Base-by-base conservation (phyloP, 164 flowering plant species). In the Litsea cubeba region DNA sequence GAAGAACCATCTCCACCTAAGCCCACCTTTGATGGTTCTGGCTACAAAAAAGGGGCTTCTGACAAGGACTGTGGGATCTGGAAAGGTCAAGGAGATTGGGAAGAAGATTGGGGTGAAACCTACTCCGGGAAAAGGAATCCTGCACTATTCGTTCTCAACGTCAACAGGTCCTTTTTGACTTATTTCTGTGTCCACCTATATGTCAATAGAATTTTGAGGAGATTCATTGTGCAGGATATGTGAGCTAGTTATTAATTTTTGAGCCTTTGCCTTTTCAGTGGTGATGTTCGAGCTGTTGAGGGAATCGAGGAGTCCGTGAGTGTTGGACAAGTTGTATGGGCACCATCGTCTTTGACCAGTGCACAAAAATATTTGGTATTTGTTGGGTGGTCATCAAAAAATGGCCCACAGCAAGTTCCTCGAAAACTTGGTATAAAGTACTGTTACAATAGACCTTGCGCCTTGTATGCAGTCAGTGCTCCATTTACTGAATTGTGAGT, bases 281-380 rank as follows among this genome's bases (percentile, higher is more conserved):
- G 97, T 75, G 89, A 87, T 68, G 92, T 87, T 35, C 86, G 76
- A 51, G 75, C 79, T 79, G 91, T 94, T 24, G 76, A 85, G 73
- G 95, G 97, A 80, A 83, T 96, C 70, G 71, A 80, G 26, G 87
- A 84, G 77, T 86, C 91, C 71, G 62, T 92, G 79, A 93, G 97
- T 75, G 89, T 86, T 77, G 98, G 99, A n/a, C 99, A 96, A 82
- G 99, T 92, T 81, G 84, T 94, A 28, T 96, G 99, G 99, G 89
- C 93, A 69, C 99, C 99, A 74, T 26, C 35, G 15, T 71, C 85
- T 49, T 62, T 68, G 30, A 72, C 82, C 67, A 84, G 80, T 30
- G 58, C 50, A 14, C 35, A 82, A 73, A 87, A 87, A 49, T 84
- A 88, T 80, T 84, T 96, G 80, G 87, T 94, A 74, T 96, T 94